Base-by-base conservation (phyloP, 202 grass and related monocot genomes). In the Saccharum hybrid region DNA sequence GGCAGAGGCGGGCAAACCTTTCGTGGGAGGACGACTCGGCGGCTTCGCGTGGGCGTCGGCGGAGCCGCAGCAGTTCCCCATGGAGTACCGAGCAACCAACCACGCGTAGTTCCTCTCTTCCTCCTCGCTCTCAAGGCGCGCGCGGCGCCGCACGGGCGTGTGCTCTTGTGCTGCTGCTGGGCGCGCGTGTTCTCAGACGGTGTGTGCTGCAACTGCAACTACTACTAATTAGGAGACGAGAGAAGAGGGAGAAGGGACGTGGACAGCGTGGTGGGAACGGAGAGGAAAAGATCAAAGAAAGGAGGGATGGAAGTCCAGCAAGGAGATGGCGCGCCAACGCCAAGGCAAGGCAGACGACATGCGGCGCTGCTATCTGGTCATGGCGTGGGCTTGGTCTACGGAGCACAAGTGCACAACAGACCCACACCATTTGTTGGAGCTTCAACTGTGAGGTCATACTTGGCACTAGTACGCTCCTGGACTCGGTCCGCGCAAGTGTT, bases 31-130 rank as follows among this genome's bases (percentile, higher is more conserved):
- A 7, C 34, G 26, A 1, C 40, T 22, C 16, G 46, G 37, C 31
- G 26, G 26, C 26, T 54, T 80, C 76, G 45, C 42, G 13, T 8
- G 18, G 59, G 34, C 83, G 18, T 67, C 77, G 11, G 2, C 1
- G 13, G 60, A 86, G 62, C 62, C 8, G 23, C 9, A 86, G 84
- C 78, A 75, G 23, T 86, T 86, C 18, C 77, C 70, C 84, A 86
- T 86, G 70, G 8, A 12, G 31, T 51, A 9, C 37, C 37, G 37
- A 39, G 9, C 52, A 18, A n/a, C 12, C 49, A 42, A 60, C 11
- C 19, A 23, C 19, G 79, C 5, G 28, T 36, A 2, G 34, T 4
- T 18, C 6, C 3, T 65, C 26, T 65, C 56, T 6, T 54, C 13
- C 12, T 56, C 21, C 37, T 39, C 37, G 37, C 37, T 39, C 37